Conservation (phyloP, 1,284 basidiomycete genomes). For the Ustilago xerochloae region DNA sequence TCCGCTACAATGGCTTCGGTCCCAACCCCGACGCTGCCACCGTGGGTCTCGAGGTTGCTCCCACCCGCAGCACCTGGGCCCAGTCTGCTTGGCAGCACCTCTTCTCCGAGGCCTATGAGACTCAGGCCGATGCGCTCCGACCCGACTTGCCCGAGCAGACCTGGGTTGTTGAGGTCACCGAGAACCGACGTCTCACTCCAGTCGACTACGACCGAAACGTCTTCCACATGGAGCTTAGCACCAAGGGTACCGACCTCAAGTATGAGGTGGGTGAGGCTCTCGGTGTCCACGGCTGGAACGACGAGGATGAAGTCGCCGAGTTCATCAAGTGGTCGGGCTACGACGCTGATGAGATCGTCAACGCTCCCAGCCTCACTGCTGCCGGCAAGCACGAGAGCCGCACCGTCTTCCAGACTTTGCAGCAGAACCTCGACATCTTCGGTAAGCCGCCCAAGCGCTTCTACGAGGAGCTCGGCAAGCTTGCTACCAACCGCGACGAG, state of each 20-base stretch:
- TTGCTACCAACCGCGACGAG: constrained; percentile 80
- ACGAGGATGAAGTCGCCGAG: constrained; percentile 84
- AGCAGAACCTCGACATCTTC: constrained; percentile 96
- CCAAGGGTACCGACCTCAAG: constrained; percentile 88
- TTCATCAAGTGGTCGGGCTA: constrained; percentile 94
- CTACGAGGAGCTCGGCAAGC: constrained; percentile 85
- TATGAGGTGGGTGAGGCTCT: constrained; percentile 97
- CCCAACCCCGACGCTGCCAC: constrained; percentile 52
- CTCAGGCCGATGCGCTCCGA: constrained; percentile 69
- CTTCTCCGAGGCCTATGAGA: constrained; percentile 67
- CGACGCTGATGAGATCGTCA: constrained; percentile 82
- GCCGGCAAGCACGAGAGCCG: constrained; percentile 74
- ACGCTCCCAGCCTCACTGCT: constrained; percentile 75
- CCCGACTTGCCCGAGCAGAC: constrained; percentile 91
- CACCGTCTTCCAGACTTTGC: constrained; percentile 93
- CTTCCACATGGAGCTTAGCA: constrained; percentile 97
- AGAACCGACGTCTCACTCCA: constrained; percentile 94
- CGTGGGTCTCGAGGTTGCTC: constrained; percentile 46
- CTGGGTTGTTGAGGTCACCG: constrained; percentile 90
- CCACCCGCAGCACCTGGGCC: constrained; percentile 61
- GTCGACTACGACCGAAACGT: constrained; percentile 96
- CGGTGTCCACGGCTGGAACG: constrained; percentile 98
- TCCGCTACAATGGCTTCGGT: constrained; percentile 62
- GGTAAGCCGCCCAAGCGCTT: constrained; percentile 95
- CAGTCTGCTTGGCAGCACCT: constrained; percentile 66